Percentiles rank a stretch among this genome's conserved stretches.
Evolutionary conservation across 176 grass and related monocot species (phyloP).

Genomic region (Neostapfia colusana): DNA sequence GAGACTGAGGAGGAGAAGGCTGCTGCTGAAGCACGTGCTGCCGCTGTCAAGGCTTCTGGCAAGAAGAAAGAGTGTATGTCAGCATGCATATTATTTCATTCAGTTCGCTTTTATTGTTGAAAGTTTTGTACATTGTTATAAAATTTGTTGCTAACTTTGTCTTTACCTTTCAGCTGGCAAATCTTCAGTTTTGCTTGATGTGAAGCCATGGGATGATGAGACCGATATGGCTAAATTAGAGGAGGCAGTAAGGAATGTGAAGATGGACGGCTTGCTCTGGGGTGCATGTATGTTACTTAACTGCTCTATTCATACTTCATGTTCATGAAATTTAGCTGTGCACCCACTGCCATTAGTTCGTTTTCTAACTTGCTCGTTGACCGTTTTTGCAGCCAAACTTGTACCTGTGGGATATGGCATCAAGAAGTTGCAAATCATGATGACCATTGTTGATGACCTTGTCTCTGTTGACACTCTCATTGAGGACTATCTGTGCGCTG

Average conservation of each 20-base stretch:
- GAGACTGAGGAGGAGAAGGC: conserved; percentile 94
- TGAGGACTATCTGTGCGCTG: conserved; percentile 53
- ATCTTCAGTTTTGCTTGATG: conserved; percentile 87
- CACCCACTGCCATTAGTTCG: not conserved
- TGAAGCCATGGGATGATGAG: conserved; percentile 90
- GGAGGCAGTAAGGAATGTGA: conserved; percentile 67
- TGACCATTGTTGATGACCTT: conserved; percentile 92
- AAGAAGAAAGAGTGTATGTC: conserved; percentile 95
- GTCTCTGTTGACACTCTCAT: conserved; percentile 83
- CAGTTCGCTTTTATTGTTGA: not conserved
- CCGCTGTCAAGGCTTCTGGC: conserved; percentile 59
- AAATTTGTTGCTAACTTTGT: not conserved
- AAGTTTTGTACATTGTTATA: not conserved
- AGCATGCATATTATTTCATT: not conserved
- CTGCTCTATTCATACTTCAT: not conserved
- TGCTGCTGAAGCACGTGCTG: conserved; percentile 71
- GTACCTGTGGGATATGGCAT: conserved; percentile 93
- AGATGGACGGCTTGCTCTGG: conserved; percentile 94
- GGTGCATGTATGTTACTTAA: conserved; percentile 80
- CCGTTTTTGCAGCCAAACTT: conserved; percentile 66
- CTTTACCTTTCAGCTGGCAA: conserved; percentile 57
- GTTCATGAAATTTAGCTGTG: not conserved
- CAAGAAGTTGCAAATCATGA: conserved; percentile 98
- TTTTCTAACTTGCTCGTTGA: not conserved
- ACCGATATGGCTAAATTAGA: conserved; percentile 98